Evolutionary conservation across 163 green algal species (phyloP).

Genomic region (Prototheca cutis): DNA sequence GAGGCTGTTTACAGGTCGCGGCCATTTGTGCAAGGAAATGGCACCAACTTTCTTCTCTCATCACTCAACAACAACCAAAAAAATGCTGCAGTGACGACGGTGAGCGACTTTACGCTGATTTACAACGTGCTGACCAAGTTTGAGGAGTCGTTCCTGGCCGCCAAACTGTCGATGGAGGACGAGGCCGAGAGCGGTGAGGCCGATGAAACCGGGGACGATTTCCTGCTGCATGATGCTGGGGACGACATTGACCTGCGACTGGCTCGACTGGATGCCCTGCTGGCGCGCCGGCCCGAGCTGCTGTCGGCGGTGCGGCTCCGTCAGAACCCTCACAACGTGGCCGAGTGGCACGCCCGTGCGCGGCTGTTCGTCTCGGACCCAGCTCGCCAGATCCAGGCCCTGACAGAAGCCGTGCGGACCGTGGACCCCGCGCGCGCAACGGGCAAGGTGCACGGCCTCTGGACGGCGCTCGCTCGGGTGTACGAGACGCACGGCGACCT

Average conservation of each 20-base stretch:
- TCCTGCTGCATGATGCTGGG: conserved; percentile 65
- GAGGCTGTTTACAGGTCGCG: too few species aligned
- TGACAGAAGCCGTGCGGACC: conserved; percentile 87
- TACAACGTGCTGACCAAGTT: conserved; percentile 95
- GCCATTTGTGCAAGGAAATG: too few species aligned
- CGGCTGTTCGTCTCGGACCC: conserved; percentile 82
- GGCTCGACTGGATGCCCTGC: conserved; percentile 79
- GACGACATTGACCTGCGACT: conserved; percentile 87
- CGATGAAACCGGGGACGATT: conserved; percentile 53
- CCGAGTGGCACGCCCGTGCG: conserved; percentile 95
- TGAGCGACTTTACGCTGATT: conserved; percentile 95
- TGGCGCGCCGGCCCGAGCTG: conserved; percentile 78
- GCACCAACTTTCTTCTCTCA: too few species aligned
- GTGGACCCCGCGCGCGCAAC: conserved; percentile 74
- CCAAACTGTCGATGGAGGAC: conserved; percentile 67
- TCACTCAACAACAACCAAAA: too few species aligned
- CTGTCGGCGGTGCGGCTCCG: conserved; percentile 87
- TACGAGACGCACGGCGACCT: conserved; percentile 92
- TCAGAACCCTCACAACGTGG: conserved; percentile 97
- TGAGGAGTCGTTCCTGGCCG: conserved; percentile 86
- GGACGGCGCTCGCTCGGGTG: conserved; percentile 86
- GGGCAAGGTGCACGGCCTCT: conserved; percentile 78
- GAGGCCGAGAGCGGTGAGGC: conserved; percentile 15
- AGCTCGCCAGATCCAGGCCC: conserved; percentile 82
- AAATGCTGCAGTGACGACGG: conserved; percentile 78